Evolutionary conservation across 768 basidiomycete genomes (phyloP), one percentile per base, ranked within the genome.

Genomic region (Lactarius hatsudake): DNA sequence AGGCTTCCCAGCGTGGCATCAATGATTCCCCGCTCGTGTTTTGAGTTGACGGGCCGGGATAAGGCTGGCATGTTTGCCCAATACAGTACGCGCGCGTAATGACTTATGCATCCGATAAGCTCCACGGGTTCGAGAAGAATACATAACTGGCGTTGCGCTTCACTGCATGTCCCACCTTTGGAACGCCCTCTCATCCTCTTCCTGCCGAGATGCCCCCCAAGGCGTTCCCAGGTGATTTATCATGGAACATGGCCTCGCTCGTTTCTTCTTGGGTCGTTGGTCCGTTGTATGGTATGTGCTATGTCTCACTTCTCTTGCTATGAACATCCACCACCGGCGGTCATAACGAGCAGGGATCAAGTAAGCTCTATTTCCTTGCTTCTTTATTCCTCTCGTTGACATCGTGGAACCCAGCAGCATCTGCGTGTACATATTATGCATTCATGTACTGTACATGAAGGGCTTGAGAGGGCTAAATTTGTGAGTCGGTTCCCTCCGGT

Each of bases 281-380:
- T 32, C 61, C 66, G 30, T 48, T 67, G 15, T 67, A 63, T 7
- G 66, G 66, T 67, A 48, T 23, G 66, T 58, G 34, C 13, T 56
- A 20, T 38, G 36, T 38, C 12, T 38, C 10, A 18, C 17, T 12
- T 10, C n/a, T n/a, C 10, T 23, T 12, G 28, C 42, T 9, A 12
- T 38, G 36, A 38, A 4, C 36, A 12, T 38, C 36, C 36, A 38
- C 36, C 0, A 1, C 3, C 12, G 36, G 36, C 10, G 36, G 36
- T 38, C 36, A 12, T 38, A 38, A 38, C 28, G 36, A 40, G n/a
- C 61, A 66, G 65, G 65, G 15, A 67, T 67, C 8, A 67, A 67
- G 66, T 67, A 20, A n/a, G 66, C 15, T 2, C 1, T 17, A 34
- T 28, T 58, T 18, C 12, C 36, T 40, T 38, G 12, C 36, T 38